Conservation (phyloP, 306 rosid species). For the Medicago arabica region DNA sequence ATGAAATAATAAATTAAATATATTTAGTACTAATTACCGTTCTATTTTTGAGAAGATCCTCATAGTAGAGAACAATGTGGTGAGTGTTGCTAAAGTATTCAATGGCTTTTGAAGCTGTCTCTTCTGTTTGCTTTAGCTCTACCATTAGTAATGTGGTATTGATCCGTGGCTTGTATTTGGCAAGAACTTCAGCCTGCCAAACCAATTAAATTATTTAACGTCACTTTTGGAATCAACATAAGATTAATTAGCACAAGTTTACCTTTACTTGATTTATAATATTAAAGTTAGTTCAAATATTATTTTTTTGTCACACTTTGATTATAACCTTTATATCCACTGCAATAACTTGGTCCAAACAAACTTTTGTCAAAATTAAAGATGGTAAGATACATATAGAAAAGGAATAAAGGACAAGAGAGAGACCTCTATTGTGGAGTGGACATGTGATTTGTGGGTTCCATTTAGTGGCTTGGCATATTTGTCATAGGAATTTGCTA, state of each 20-base stretch:
- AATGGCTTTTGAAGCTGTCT: constrained; percentile 49
- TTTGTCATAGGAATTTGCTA: constrained; percentile 65
- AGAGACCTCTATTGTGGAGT: constrained; percentile 56
- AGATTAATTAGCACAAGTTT: not conserved
- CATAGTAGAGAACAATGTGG: constrained; percentile 65
- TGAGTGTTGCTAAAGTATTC: constrained; percentile 59
- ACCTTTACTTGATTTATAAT: not conserved
- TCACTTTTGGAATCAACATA: constrained; percentile 19
- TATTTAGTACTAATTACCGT: constrained; percentile 44
- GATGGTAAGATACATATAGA: not conserved
- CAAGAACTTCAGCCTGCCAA: constrained; percentile 65
- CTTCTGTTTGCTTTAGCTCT: constrained; percentile 54
- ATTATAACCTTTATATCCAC: no score
- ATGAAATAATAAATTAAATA: not conserved
- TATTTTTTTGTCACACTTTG: no score
- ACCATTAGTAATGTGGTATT: constrained; percentile 47
- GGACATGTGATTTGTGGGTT: constrained; percentile 76
- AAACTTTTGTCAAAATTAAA: no score
- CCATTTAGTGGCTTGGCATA: constrained; percentile 66
- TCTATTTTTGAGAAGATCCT: constrained; percentile 61
- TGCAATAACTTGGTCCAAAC: no score
- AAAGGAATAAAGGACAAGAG: not conserved
- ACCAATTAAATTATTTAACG: not conserved
- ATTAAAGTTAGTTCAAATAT: no score
- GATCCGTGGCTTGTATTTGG: constrained; percentile 57